Percentiles rank a stretch among this genome's conserved stretches.
Evolutionary conservation across 2,329 filamentous ascomycete species (phyloP).

Genomic region (Arachnomyces sp.): DNA sequence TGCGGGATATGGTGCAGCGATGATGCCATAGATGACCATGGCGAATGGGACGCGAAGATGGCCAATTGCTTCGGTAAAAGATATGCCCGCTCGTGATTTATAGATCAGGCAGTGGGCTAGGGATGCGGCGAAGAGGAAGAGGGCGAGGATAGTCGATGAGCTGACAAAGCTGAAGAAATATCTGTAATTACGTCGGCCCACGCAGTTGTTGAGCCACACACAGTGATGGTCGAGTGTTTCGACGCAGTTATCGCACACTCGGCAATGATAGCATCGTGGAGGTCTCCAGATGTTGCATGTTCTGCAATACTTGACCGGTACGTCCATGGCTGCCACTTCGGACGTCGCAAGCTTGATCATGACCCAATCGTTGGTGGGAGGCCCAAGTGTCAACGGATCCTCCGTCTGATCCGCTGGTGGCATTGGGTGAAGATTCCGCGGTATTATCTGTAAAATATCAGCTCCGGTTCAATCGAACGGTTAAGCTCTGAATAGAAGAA

Average conservation of each 20-base stretch:
- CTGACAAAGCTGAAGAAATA: conserved; percentile 93
- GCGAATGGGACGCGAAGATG: conserved; percentile 75
- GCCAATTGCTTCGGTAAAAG: conserved; percentile 60
- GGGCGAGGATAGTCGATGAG: conserved; percentile 63
- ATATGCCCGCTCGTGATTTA: conserved; percentile 52
- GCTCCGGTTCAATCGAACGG: neutral
- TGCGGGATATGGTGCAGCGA: conserved; percentile 70
- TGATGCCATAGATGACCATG: conserved; percentile 72
- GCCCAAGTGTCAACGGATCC: conserved; percentile 72
- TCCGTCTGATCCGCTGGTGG: conserved; percentile 66
- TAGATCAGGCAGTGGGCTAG: conserved; percentile 76
- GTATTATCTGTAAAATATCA: conserved; percentile 63
- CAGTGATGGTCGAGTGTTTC: conserved; percentile 98
- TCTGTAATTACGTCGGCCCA: conserved; percentile 93
- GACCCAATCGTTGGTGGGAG: conserved; percentile 87
- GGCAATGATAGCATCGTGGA: conserved; percentile 89
- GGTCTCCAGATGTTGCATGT: conserved; percentile 97
- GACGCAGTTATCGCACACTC: conserved; percentile 92
- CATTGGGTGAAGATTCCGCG: conserved; percentile 82
- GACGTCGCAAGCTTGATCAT: conserved; percentile 74
- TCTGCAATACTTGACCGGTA: conserved; percentile 96
- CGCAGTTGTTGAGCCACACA: conserved; percentile 98
- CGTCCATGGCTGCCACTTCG: conserved; percentile 81
- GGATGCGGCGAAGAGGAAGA: conserved; percentile 68
- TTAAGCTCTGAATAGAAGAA: neutral